Percentiles rank a stretch among this genome's conserved stretches.
Conservation (phyloP, 106 monocot species). For the Alisma plantagoaquatica region DNA sequence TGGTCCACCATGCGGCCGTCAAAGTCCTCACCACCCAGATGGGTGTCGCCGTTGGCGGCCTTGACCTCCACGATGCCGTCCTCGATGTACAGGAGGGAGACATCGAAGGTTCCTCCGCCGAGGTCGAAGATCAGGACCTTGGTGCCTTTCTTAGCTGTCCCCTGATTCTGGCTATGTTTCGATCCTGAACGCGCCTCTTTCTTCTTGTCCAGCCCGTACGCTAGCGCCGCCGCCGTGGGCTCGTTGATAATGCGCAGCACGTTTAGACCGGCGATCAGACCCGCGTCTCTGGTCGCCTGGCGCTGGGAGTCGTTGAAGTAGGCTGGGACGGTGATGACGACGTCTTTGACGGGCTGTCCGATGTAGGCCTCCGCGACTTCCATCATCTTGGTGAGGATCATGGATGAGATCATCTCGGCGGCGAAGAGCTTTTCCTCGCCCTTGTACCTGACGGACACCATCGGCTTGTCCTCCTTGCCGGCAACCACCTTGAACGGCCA, state of each 20-base stretch:
- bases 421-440: constrained; percentile 18
- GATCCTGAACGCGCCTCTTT: background rate
- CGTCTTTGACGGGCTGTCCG: constrained; percentile 6
- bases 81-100: too few relatives aligned
- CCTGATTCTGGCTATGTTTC: constrained; percentile 11
- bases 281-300: too few relatives aligned
- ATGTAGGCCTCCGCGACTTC: constrained; percentile 11
- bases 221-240: constrained; percentile 14
- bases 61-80: constrained; percentile 13
- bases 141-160: too few relatives aligned
- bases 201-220: constrained; percentile 12
- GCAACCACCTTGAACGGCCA: constrained; percentile 20
- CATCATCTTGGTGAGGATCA: constrained; percentile 12
- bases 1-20: too few relatives aligned
- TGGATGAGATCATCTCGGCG: constrained; percentile 20
- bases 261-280: too few relatives aligned
- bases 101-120: too few relatives aligned
- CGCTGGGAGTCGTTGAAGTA: too few relatives aligned
- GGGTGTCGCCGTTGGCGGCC: too few relatives aligned
- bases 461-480: constrained; percentile 20
- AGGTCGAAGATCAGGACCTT: constrained; percentile 5
- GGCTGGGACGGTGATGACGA: constrained; percentile 10
- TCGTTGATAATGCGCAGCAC: too few relatives aligned
- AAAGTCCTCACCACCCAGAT: too few relatives aligned
- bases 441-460: constrained; percentile 13